Base-by-base conservation (phyloP, 2,329 filamentous ascomycete genomes). In the Pseudogymnoascus sp. region DNA sequence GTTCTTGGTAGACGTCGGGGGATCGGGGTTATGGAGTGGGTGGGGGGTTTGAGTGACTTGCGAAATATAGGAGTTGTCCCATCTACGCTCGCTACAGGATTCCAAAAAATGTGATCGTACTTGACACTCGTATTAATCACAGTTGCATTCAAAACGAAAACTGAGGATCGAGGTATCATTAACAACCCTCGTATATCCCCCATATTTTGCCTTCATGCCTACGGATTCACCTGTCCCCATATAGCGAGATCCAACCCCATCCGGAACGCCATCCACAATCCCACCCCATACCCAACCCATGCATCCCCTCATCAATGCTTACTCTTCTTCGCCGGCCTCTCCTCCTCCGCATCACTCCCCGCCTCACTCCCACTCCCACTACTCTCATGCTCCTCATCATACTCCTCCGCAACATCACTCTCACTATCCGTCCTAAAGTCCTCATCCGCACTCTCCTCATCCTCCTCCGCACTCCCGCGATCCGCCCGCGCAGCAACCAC, bases 341-440 rank as follows among this genome's bases (percentile, higher is more conserved):
- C 80, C 2, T 80, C 79, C 11, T 79, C 82, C 28, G 78, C 80
- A 68, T 83, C 86, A 64, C 84, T 87, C 71, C 88, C 88, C 46
- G 79, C 85, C 65, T 84, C 88, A 68, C 84, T 88, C 63, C 82
- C 87, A 16, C 83, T 87, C 11, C 89, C 91, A 60, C 86, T 90
- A 73, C 91, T 96, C 73, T 96, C 91, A 73, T 97, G 93, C 53
- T 85, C 88, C 62, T 90, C 93, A 76, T 99, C 95, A 69, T 86
- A 99, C 74, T 99, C 96, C 76, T 99, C 95, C 0, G 93, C 95
- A 2, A 97, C 93, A 69, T 99, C 95, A 62, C 90, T 96, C 68
- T 99, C 95, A 12, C 89, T 93, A 66, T 96, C 91, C 5, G 89
- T 90, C 69, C 89, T 85, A 81, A 99, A 99, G 78, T 99, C 95